Conservation (phyloP, 805 yeast species). For the Yamadazyma olivae region DNA sequence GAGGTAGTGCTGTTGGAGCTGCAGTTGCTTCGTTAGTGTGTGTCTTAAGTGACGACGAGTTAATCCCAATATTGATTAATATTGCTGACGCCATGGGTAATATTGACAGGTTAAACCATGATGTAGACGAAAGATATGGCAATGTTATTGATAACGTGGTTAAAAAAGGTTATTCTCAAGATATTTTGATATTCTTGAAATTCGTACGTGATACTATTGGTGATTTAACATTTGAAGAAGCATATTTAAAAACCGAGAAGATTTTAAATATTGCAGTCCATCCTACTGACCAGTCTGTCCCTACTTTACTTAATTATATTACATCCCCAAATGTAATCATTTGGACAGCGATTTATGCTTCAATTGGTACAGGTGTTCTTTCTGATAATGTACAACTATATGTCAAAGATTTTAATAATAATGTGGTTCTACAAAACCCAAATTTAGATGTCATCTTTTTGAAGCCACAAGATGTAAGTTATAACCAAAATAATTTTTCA, state of each 20-base stretch:
- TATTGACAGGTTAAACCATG: conserved; percentile 47
- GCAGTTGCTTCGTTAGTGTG: conserved; percentile 86
- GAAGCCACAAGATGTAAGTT: conserved; percentile 44
- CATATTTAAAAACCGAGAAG: conserved; percentile 73
- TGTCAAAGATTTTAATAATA: conserved; percentile 61
- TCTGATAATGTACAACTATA: conserved; percentile 53
- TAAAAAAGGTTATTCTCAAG: conserved; percentile 82
- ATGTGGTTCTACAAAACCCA: conserved; percentile 48
- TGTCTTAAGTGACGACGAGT: conserved; percentile 63
- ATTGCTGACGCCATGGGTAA: conserved; percentile 41
- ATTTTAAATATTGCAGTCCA: conserved; percentile 82
- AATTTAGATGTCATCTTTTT: conserved; percentile 42
- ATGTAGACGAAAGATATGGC: conserved; percentile 59
- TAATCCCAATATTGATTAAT: conserved; percentile 43
- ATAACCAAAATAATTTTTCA: conserved; percentile 42
- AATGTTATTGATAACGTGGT: conserved; percentile 73
- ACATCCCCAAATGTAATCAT: conserved; percentile 92
- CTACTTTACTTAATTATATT: conserved; percentile 77
- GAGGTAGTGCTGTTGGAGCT: conserved; percentile 94
- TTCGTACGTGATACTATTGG: conserved; percentile 76
- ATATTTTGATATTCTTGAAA: conserved; percentile 72
- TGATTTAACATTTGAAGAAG: conserved; percentile 89
- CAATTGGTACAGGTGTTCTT: conserved; percentile 70
- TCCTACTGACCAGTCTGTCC: conserved; percentile 69
- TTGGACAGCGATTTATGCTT: conserved; percentile 86